Percentiles rank a stretch among this genome's conserved stretches.
phyloP scores from a whole-genome alignment of 129 eudicot species.

The carrot (Daucus carota) region DH1_v3.0 NC_030388.2:25661501-25662000 shows the following conservation, averaged over 20 bases:
- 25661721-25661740: slow-evolving; percentile 79
- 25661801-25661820: not conserved
- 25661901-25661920: not conserved
- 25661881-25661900: not conserved
- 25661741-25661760: slow-evolving; percentile 19
- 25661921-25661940: not conserved
- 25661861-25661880: not conserved
- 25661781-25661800: not conserved
- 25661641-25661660: slow-evolving; percentile 58
- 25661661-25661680: slow-evolving; percentile 59
- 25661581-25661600: slow-evolving; percentile 58
- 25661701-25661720: slow-evolving; percentile 55
- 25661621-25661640: slow-evolving; percentile 53
- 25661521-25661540: not conserved
- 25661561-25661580: not conserved
- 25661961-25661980: not conserved
- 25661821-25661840: not conserved
- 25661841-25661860: not conserved
- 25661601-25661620: slow-evolving; percentile 61
- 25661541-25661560: not conserved
- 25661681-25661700: slow-evolving; percentile 49
- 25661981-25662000: not conserved
- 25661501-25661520: not conserved
- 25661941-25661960: not conserved
- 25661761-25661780: not conserved